Evolutionary conservation across 495 filamentous ascomycete species (phyloP).

Genomic region (Aspergillus wentii): DNA sequence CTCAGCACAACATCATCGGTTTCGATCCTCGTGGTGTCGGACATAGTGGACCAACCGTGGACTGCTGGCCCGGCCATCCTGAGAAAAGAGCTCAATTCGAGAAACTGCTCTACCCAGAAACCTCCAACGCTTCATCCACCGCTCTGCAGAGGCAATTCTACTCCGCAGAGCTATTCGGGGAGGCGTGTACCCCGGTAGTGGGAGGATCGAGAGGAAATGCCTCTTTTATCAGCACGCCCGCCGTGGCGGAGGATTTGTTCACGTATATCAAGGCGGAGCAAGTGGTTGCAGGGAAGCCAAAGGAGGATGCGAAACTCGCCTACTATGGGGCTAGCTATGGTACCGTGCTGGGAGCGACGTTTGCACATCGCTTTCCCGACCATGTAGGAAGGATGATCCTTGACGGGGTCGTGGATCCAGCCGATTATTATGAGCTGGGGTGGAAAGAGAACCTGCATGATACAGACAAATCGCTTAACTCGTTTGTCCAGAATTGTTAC

Average conservation of each 20-base stretch:
- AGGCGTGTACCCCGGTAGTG: slow-evolving; percentile 22
- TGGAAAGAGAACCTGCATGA: slow-evolving; percentile 38
- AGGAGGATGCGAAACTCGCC: slow-evolving; percentile 34
- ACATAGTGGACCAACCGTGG: slow-evolving; percentile 25
- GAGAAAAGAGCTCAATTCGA: slow-evolving; percentile 16
- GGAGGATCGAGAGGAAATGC: slow-evolving; percentile 19
- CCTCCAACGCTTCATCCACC: slow-evolving; percentile 18
- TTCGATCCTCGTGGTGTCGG: slow-evolving; percentile 48
- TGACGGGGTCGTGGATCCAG: slow-evolving; percentile 42
- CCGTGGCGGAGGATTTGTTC: slow-evolving; percentile 33
- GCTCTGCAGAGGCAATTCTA: slow-evolving; percentile 23
- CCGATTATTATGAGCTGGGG: slow-evolving; percentile 25
- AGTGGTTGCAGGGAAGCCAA: slow-evolving; percentile 5
- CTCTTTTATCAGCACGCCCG: slow-evolving; percentile 29
- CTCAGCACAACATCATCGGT: slow-evolving; percentile 40
- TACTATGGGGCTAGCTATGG: slow-evolving; percentile 60
- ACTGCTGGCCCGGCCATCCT: slow-evolving; percentile 30
- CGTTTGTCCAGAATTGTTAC: slow-evolving; percentile 37
- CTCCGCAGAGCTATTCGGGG: slow-evolving; percentile 22
- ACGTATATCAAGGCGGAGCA: slow-evolving; percentile 30
- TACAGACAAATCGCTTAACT: slow-evolving; percentile 27
- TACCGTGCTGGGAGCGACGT: slow-evolving; percentile 50
- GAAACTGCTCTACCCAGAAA: slow-evolving; percentile 14
- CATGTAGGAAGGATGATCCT: slow-evolving; percentile 34
- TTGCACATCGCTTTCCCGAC: slow-evolving; percentile 43